A percentile compares a stretch with the other conserved stretches of the same genome.
Evolutionary conservation across 1,284 basidiomycete species (phyloP).

Genomic region (Cystobasidium sp.): DNA sequence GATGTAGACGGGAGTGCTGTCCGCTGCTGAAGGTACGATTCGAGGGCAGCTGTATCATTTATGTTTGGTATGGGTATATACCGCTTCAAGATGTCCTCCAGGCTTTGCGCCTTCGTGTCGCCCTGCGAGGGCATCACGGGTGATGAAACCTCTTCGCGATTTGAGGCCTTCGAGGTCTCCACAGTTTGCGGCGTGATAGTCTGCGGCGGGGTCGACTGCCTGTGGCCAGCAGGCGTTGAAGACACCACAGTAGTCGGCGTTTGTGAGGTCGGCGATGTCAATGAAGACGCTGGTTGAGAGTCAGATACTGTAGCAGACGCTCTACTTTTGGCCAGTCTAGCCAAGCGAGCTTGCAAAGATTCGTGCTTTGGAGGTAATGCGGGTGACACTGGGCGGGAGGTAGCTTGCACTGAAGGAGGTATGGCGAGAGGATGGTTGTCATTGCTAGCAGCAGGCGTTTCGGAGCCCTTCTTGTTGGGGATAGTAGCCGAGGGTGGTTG

Average conservation of each 20-base stretch:
- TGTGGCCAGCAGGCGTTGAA: background rate
- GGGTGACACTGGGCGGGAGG: constrained; percentile 25
- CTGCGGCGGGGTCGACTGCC: too few species aligned
- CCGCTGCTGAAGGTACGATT: constrained; percentile 11
- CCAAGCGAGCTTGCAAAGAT: constrained; percentile 36
- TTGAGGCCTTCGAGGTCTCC: background rate
- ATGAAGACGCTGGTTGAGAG: background rate
- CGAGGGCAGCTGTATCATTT: constrained; percentile 3
- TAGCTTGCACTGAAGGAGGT: background rate
- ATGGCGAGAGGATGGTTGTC: constrained; percentile 6
- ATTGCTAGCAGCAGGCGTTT: background rate
- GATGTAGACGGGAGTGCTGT: background rate
- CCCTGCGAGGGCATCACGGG: background rate
- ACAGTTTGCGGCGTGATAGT: too few species aligned
- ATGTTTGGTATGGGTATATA: background rate
- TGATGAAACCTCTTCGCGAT: background rate
- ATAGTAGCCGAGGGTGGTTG: background rate
- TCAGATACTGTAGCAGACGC: background rate
- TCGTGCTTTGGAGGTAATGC: constrained; percentile 34
- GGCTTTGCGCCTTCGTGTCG: background rate
- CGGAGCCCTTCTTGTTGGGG: background rate
- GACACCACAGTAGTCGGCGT: background rate
- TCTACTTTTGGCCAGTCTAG: constrained; percentile 32
- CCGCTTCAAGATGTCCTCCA: constrained; percentile 12
- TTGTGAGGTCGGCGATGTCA: background rate